Evolutionary conservation across 805 yeast species (phyloP).

Genomic region (Grigorovia yakushimaensis): DNA sequence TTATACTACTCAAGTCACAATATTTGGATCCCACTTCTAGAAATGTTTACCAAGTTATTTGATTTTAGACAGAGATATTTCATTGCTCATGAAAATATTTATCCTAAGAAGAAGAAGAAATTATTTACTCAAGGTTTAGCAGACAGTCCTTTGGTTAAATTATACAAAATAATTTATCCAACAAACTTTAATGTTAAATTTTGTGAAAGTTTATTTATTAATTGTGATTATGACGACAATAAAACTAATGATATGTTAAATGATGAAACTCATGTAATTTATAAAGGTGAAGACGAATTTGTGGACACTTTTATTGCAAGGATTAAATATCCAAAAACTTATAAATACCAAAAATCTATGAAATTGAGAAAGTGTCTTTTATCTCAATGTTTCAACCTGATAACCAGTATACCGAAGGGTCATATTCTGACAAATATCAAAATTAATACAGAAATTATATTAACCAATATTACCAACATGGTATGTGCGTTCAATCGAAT

Average conservation of each 20-base stretch:
- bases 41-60: constrained; percentile 14
- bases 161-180: constrained; percentile 12
- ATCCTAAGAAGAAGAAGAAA: background rate
- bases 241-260: background rate
- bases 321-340: constrained; percentile 5
- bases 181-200: constrained; percentile 9
- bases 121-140: constrained; percentile 10
- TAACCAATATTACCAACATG: constrained; percentile 7
- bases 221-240: constrained; percentile 4
- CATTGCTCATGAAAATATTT: constrained; percentile 11
- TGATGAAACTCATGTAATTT: constrained; percentile 13
- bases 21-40: constrained; percentile 21
- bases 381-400: constrained; percentile 11
- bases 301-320: constrained; percentile 13
- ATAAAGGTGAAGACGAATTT: constrained; percentile 10
- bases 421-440: constrained; percentile 10
- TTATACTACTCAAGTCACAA: constrained; percentile 14
- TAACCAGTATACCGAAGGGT: constrained; percentile 13
- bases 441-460: constrained; percentile 9
- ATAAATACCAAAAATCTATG: constrained; percentile 14
- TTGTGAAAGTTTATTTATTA: constrained; percentile 15
- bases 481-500: constrained; percentile 11
- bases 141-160: constrained; percentile 15
- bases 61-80: constrained; percentile 21
- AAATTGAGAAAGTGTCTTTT: constrained; percentile 15